Base-by-base conservation (phyloP, 2,329 filamentous ascomycete species). In the Colletotrichum sp. region DNA sequence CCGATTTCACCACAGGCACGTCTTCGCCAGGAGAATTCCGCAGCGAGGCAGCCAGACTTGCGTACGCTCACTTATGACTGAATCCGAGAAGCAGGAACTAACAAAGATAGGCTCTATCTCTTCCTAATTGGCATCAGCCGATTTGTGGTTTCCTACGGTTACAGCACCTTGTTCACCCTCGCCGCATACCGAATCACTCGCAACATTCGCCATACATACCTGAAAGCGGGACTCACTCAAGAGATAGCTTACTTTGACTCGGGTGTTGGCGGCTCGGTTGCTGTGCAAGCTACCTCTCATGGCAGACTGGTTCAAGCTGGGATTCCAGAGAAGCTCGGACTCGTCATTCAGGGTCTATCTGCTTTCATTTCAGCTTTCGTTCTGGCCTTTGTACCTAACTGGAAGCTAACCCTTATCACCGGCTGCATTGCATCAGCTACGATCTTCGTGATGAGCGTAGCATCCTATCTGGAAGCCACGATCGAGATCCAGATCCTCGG, bases 121-220 rank as follows among this genome's bases (percentile, higher is more conserved):
- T 84, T 92, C 30, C 92, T 92, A 75, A 83, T 92, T 14, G 91
- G 91, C 78, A 83, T 92, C 67, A 90, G 82, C 0, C 87, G 89
- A 60, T 89, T 92, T 74, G 79, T 83, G 30, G 81, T 90, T 18
- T 85, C 87, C 14, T 92, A 92, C 77, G 79, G 86, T n/a, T 86
- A 86, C 80, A 85, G 85, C 64, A 79, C 83, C 4, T 81, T 84
- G 66, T 80, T 90, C n/a, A 90, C 88, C 4, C 87, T 90, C 55
- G 84, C 88, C 5, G 89, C 89, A 3, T 87, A 88, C 69, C 84
- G 89, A 7, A 88, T 89, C 4, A 89, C 89, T 4, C 87, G 88
- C 71, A 87, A 84, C 39, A 83, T 87, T 52, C 84, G 90, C 12
- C 84, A 87, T 64, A 84, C 85, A 28, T 92, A 90, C 77, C 83